phyloP scores from a whole-genome alignment of 495 filamentous ascomycete genomes.

The Rhypophila decipiens region DNA sequence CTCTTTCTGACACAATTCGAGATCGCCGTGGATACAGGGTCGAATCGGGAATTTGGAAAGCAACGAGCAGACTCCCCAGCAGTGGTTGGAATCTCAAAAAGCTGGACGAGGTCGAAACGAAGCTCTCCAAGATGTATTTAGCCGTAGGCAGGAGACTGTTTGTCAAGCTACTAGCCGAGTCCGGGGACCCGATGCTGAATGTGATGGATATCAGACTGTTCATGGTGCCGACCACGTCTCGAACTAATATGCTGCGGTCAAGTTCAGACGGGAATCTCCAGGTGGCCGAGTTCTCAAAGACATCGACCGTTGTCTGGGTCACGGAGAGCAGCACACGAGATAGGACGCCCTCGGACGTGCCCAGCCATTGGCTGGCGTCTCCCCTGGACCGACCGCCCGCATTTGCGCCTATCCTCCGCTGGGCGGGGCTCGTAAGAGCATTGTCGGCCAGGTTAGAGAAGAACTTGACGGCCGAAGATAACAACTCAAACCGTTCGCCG shows the following conservation, averaged over 20 bases:
- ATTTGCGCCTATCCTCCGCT: slow-evolving; percentile 55
- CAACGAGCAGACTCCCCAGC: slow-evolving; percentile 60
- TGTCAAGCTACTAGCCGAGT: slow-evolving; percentile 53
- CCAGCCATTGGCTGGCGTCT: slow-evolving; percentile 54
- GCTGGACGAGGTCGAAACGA: slow-evolving; percentile 61
- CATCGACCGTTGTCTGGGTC: slow-evolving; percentile 64
- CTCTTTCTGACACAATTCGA: slow-evolving; percentile 53
- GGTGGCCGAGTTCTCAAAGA: slow-evolving; percentile 71
- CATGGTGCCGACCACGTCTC: slow-evolving; percentile 58
- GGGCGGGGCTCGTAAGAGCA: slow-evolving; percentile 62
- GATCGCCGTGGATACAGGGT: slow-evolving; percentile 56
- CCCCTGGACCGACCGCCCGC: slow-evolving; percentile 45
- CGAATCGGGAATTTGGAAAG: slow-evolving; percentile 56
- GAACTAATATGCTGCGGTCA: slow-evolving; percentile 51
- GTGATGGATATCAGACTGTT: slow-evolving; percentile 62
- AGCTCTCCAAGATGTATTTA: slow-evolving; percentile 65
- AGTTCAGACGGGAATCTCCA: slow-evolving; percentile 72
- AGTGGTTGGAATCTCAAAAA: slow-evolving; percentile 74
- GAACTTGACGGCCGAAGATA: slow-evolving; percentile 62
- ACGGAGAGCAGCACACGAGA: slow-evolving; percentile 65
- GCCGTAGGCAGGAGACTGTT: slow-evolving; percentile 60
- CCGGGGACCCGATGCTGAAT: slow-evolving; percentile 62
- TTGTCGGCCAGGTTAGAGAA: slow-evolving; percentile 73
- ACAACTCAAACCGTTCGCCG: slow-evolving; percentile 67
- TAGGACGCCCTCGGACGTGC: slow-evolving; percentile 70